Evolutionary conservation across 345 rosid species (phyloP).

Genomic region (Sisymbrium altissimum): DNA sequence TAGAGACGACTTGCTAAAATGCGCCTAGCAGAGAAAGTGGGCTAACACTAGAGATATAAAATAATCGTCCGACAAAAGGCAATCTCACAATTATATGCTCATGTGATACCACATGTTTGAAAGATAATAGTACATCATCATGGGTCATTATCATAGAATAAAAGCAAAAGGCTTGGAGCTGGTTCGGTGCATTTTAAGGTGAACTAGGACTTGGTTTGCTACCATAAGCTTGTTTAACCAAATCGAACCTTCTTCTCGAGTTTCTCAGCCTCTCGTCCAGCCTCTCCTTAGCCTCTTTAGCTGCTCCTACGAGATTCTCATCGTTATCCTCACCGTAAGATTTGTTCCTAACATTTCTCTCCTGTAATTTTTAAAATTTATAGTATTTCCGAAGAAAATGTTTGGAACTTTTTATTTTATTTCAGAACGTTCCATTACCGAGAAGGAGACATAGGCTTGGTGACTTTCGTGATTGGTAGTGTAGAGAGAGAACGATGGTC

Average conservation of each 20-base stretch:
- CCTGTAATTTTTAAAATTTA: constrained; percentile 8
- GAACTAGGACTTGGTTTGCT: background rate
- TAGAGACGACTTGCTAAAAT: background rate
- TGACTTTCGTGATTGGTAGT: constrained; percentile 48
- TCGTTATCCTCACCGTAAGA: constrained; percentile 34
- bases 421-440: background rate
- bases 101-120: constrained; percentile 33
- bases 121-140: constrained; percentile 17
- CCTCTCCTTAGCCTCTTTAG: constrained; percentile 83
- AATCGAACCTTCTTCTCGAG: constrained; percentile 36
- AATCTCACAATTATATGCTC: constrained; percentile 22
- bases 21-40: background rate
- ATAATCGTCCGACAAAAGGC: constrained; percentile 10
- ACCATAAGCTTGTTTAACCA: constrained; percentile 16
- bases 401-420: background rate
- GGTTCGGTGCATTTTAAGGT: constrained; percentile 21
- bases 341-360: constrained; percentile 36
- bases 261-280: constrained; percentile 58
- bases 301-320: constrained; percentile 59
- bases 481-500: constrained; percentile 59
- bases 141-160: constrained; percentile 4
- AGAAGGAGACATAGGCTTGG: constrained; percentile 28
- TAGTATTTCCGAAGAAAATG: background rate
- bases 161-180: background rate
- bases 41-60: background rate